Evolutionary conservation across 2,329 filamentous ascomycete species (phyloP), one percentile per base, ranked within the genome.

Genomic region (Esteya vermicola): DNA sequence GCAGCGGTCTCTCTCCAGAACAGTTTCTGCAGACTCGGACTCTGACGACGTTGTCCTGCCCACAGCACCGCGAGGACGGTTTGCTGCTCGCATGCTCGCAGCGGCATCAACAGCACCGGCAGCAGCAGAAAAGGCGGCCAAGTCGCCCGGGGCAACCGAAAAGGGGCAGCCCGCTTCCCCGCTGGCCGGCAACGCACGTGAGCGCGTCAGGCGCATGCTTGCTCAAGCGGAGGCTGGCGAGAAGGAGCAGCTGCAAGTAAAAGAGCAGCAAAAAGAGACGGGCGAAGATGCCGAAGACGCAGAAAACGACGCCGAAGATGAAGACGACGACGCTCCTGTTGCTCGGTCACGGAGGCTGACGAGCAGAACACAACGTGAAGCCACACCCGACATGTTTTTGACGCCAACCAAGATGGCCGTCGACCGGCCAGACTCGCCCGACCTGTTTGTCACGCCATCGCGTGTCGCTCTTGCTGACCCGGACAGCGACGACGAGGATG

Each of bases 11-110:
- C 37, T 10, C 30, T 43, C 43, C 26, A 16, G 28, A 31, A 31
- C 10, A 31, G 3, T 14, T 6, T 9, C 28, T 16, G 16, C 16
- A 9, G 25, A 32, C 4, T 33, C 38, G 1, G 64, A 68, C n/a
- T 65, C 68, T n/a, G 63, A 68, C 26, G 63, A 64, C 12, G 60
- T 70, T 36, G 32, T 16, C 19, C 6, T 26, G 3, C 36, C 28
- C 13, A 57, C 68, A 3, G 62, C 64, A 33, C 80, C 80, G 1
- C 68, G 70, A 40, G 78, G 79, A 20, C 70, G 72, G 39, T 63
- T 84, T 48, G 78, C 78, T 12, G 68, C 78, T 14, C 67, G 74
- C 38, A 75, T 85, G 68, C 67, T 71, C 45, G 67, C 41, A 21
- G 9, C 20, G 25, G 36, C 7, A 2, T 10, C 23, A 18, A 7